Conservation (phyloP, 352 stramenopile genomes). For the Phytopythium vexans region DNA sequence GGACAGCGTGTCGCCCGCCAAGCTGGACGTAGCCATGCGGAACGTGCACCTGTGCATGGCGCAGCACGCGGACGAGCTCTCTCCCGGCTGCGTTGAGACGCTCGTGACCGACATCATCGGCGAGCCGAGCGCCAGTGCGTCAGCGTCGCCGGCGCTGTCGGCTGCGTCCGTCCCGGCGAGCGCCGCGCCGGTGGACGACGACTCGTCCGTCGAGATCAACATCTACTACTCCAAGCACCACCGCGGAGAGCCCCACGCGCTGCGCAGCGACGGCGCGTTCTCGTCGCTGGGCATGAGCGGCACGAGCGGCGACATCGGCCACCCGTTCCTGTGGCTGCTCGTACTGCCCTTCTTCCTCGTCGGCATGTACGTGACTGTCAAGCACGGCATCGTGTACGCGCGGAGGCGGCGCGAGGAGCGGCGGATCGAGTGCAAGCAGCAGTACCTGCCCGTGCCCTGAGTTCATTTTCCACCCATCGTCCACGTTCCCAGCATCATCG, state of each 20-base stretch:
- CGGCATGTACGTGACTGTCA: slow-evolving; percentile 50
- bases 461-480: too few species aligned
- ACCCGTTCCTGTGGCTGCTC: slow-evolving; percentile 43
- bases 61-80: slow-evolving; percentile 47
- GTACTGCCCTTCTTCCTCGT: slow-evolving; percentile 67
- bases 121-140: slow-evolving; percentile 3
- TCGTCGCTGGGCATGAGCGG: slow-evolving; percentile 13
- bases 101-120: slow-evolving; percentile 28
- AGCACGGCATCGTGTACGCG: slow-evolving; percentile 34
- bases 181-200: slow-evolving; percentile 21
- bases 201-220: slow-evolving; percentile 56
- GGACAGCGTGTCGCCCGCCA: slow-evolving; percentile 23
- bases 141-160: slow-evolving; percentile 6
- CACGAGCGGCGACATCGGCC: slow-evolving; percentile 14
- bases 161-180: slow-evolving; percentile 12
- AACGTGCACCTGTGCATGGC: slow-evolving; percentile 55
- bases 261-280: slow-evolving; percentile 22
- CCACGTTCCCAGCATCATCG: slow-evolving; percentile 18
- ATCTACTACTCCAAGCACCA: slow-evolving; percentile 58
- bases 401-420: slow-evolving; percentile 57
- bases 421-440: slow-evolving; percentile 62
- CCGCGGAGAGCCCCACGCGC: slow-evolving; percentile 21
- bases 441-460: slow-evolving; percentile 63
- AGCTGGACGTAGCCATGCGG: slow-evolving; percentile 34
- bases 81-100: slow-evolving; percentile 40